A percentile compares a stretch with the other conserved stretches of the same genome.
These are phyloP conservation scores for Platismatia glauca DNA, from an alignment of 495 filamentous ascomycete species.

Conservation along the genomic window DNA sequence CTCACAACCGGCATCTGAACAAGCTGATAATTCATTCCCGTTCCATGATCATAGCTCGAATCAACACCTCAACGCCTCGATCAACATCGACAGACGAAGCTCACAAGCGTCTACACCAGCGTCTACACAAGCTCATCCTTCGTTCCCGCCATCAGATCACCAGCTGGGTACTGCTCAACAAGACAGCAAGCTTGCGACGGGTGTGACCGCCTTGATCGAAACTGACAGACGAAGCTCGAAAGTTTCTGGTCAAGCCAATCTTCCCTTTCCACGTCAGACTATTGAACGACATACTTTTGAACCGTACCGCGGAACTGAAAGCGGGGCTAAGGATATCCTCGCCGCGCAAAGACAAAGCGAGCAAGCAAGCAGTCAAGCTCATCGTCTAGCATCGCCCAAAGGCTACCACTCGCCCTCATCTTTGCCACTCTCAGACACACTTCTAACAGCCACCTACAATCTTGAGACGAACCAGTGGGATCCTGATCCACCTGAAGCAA, in stretches of 20 bases:
- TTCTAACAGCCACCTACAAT: not conserved
- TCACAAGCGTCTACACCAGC: not conserved
- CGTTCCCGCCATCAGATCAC: not conserved
- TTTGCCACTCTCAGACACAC: not conserved
- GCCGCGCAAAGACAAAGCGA: not conserved
- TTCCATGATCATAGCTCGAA: not conserved
- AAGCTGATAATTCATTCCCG: not conserved
- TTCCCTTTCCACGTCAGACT: not conserved
- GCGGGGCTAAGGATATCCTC: not conserved
- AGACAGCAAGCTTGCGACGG: not conserved
- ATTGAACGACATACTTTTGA: not conserved
- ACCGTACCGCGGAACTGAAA: not conserved
- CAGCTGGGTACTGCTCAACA: not conserved
- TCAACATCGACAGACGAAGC: not conserved
- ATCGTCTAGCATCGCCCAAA: not conserved
- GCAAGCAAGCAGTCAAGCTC: not conserved
- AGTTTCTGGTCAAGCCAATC: not conserved
- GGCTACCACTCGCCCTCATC: not conserved
- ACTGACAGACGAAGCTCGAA: not conserved
- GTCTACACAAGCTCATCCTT: not conserved
- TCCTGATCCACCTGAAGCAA: not conserved
- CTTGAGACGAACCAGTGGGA: constrained; percentile 1
- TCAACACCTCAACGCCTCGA: not conserved
- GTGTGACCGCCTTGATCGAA: not conserved
- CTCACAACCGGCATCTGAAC: not conserved